phyloP scores from a whole-genome alignment of 768 basidiomycete species.

The Tylopilus cervinicoccineus region DNA sequence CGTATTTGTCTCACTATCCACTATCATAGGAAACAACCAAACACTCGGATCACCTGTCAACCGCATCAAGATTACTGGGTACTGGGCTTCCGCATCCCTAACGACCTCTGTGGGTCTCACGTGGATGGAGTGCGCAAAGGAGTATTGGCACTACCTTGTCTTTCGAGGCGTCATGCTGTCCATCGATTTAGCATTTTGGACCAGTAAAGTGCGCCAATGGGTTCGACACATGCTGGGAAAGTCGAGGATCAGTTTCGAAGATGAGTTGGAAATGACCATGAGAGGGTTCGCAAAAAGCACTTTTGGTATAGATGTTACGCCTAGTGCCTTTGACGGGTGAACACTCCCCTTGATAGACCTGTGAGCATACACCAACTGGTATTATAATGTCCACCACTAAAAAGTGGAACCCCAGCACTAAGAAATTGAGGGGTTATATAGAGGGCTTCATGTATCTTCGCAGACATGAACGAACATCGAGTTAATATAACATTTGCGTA shows the following conservation, averaged over 20 bases:
- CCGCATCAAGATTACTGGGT: constrained; percentile 84
- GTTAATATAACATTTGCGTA: too few relatives aligned
- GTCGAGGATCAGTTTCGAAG: constrained; percentile 61
- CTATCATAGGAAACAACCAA: constrained; percentile 65
- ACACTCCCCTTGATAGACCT: neutral
- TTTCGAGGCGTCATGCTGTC: constrained; percentile 65
- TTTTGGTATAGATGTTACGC: constrained; percentile 71
- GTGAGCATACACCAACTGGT: neutral
- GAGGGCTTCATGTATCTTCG: too few relatives aligned
- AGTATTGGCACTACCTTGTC: constrained; percentile 55
- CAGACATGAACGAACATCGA: too few relatives aligned
- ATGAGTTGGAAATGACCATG: constrained; percentile 74
- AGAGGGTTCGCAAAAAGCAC: constrained; percentile 71
- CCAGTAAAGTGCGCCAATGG: constrained; percentile 51
- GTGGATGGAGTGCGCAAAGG: constrained; percentile 40
- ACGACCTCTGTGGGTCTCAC: constrained; percentile 41
- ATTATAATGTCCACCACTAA: too few relatives aligned
- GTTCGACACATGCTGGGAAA: constrained; percentile 38
- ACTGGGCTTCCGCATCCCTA: constrained; percentile 73
- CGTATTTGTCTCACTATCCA: neutral
- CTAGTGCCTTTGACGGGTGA: constrained; percentile 51
- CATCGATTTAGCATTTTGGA: constrained; percentile 72
- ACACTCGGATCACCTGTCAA: constrained; percentile 83
- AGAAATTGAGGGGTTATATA: too few relatives aligned
- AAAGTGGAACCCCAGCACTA: too few relatives aligned